Conservation (phyloP, 2,329 filamentous ascomycete species). For the Onygena corvina region DNA sequence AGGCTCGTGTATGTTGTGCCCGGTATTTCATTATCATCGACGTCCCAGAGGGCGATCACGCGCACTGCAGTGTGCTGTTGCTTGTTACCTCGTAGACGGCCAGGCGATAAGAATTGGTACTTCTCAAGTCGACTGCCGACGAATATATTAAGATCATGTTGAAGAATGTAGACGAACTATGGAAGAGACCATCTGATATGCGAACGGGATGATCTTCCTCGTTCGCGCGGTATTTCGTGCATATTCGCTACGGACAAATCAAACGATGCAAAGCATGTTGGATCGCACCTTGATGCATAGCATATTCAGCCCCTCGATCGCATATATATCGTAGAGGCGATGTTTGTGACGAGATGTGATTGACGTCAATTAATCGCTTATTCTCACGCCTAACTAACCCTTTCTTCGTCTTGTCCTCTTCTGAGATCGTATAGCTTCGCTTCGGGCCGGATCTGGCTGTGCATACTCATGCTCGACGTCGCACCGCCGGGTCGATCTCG, state of each 20-base stretch:
- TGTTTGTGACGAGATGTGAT: background rate
- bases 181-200: too few relatives aligned
- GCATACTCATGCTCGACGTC: background rate
- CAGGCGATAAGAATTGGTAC: too few relatives aligned
- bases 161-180: too few relatives aligned
- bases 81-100: background rate
- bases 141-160: too few relatives aligned
- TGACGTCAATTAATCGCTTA: background rate
- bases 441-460: background rate
- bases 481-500: background rate
- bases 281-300: too few relatives aligned
- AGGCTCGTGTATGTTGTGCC: conserved; percentile 5
- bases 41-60: background rate
- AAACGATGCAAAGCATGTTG: too few relatives aligned
- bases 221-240: too few relatives aligned
- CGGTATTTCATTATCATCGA: background rate
- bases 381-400: background rate
- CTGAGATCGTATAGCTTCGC: background rate
- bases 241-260: too few relatives aligned
- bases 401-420: background rate
- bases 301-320: background rate
- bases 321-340: background rate
- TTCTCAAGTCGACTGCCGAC: too few relatives aligned
- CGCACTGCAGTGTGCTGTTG: background rate
- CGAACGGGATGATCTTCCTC: too few relatives aligned